Evolutionary conservation across 1,139 yeast species (phyloP).

Genomic region (Martiniozyma asiatica): DNA sequence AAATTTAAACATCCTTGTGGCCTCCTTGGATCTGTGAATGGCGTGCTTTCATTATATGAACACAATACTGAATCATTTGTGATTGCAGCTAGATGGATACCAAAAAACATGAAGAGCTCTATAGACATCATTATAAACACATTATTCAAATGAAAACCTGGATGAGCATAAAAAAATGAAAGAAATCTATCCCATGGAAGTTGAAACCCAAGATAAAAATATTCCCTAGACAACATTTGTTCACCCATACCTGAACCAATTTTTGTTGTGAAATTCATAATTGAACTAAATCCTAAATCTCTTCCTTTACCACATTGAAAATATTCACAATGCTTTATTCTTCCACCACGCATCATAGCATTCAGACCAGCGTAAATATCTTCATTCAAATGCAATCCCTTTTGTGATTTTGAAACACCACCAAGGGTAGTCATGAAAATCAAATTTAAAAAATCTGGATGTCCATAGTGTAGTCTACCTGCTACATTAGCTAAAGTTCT

Average conservation of each 20-base stretch:
- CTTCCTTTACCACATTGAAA: slow-evolving; percentile 49
- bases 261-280: slow-evolving; percentile 41
- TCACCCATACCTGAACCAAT: slow-evolving; percentile 54
- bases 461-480: slow-evolving; percentile 45
- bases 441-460: slow-evolving; percentile 40
- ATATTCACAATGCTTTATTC: slow-evolving; percentile 45
- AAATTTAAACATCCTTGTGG: slow-evolving; percentile 38
- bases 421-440: slow-evolving; percentile 45
- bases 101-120: slow-evolving; percentile 33
- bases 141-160: slow-evolving; percentile 45
- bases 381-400: slow-evolving; percentile 42
- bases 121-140: slow-evolving; percentile 38
- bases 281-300: slow-evolving; percentile 43
- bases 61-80: slow-evolving; percentile 35
- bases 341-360: slow-evolving; percentile 38
- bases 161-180: slow-evolving; percentile 44
- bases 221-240: slow-evolving; percentile 42
- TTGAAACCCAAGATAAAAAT: slow-evolving; percentile 36
- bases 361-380: slow-evolving; percentile 49
- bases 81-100: slow-evolving; percentile 36
- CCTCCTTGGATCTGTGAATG: slow-evolving; percentile 34
- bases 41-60: slow-evolving; percentile 32
- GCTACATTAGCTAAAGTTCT: slow-evolving; percentile 45
- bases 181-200: slow-evolving; percentile 39
- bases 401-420: slow-evolving; percentile 45